phyloP scores from a whole-genome alignment of 805 yeast genomes.

The Pichia scutulata region DNA sequence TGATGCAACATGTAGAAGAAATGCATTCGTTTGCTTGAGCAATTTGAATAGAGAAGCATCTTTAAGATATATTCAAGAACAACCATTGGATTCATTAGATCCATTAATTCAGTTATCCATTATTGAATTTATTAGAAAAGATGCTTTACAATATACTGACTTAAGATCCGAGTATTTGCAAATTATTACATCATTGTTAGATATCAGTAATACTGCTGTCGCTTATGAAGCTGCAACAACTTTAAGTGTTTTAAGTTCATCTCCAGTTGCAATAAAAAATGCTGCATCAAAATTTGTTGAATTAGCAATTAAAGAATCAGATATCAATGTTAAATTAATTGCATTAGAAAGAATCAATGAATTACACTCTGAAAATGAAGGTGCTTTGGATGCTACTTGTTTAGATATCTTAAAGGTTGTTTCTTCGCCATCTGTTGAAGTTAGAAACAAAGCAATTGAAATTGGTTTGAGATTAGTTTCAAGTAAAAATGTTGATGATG shows the following conservation, averaged over 20 bases:
- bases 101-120: slow-evolving; percentile 82
- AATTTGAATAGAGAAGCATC: slow-evolving; percentile 81
- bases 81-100: slow-evolving; percentile 59
- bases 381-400: slow-evolving; percentile 73
- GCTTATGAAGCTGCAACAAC: slow-evolving; percentile 89
- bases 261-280: slow-evolving; percentile 58
- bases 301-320: slow-evolving; percentile 86
- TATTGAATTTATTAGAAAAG: slow-evolving; percentile 84
- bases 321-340: slow-evolving; percentile 88
- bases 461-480: slow-evolving; percentile 76
- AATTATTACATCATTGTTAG: slow-evolving; percentile 66
- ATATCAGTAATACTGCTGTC: slow-evolving; percentile 62
- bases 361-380: slow-evolving; percentile 67
- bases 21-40: slow-evolving; percentile 85
- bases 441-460: slow-evolving; percentile 78
- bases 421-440: slow-evolving; percentile 85
- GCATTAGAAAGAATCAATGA: slow-evolving; percentile 81
- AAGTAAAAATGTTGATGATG: slow-evolving; percentile 88
- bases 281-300: slow-evolving; percentile 86
- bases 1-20: slow-evolving; percentile 91
- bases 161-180: slow-evolving; percentile 66
- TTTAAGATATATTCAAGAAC: slow-evolving; percentile 69
- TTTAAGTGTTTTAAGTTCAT: slow-evolving; percentile 45
- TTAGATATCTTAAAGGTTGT: slow-evolving; percentile 82
- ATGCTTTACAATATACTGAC: slow-evolving; percentile 55